Base-by-base conservation (phyloP, 192 early-diverging fungal species). In the Chytriomyces sp. region DNA sequence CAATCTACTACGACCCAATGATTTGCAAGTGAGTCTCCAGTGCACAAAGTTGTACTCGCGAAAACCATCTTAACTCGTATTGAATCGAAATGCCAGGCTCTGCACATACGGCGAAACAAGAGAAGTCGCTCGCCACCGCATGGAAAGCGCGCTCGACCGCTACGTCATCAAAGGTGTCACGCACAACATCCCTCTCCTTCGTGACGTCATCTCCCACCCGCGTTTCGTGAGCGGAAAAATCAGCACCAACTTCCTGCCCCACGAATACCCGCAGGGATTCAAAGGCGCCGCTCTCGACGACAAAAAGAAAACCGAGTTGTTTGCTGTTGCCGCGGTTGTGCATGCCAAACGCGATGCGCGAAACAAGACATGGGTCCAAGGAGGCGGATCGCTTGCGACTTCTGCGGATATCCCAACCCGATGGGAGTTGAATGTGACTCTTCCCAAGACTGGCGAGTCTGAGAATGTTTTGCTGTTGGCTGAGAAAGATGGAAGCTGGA, bases 1-100 rank as follows among this genome's bases (percentile, higher is more conserved):
- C 87, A n/a, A 93, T 98, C 45, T 94, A 96, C 86, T 98, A 98
- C 82, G 96, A 98, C 77, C 95, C 96, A 46, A 89, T 98, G 84
- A 94, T 98, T 57, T 95, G 96, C 86, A 72, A 57, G 35, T 35
- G 35, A 35, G 35, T 35, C 35, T 35, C n/a, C n/a, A n/a, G n/a
- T n/a, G n/a, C n/a, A n/a, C n/a, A n/a, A n/a, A n/a, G n/a, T n/a
- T n/a, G n/a, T n/a, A n/a, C n/a, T 35, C 35, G 35, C 35, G 35
- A 35, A 20, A 57, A 3, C 53, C 13, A 5, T 57, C 20, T 20
- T 3, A 18, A 20, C 13, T 18, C 53, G 53, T 2, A 57, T 5
- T 20, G 16, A 18, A 13, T 57, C 53, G 3, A 13, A 13, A 13
- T 20, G 1, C 53, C 69, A 97, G 97, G 86, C 87, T 98, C 18